Evolutionary conservation across 1,284 basidiomycete genomes (phyloP), one percentile per base, ranked within the genome.

Genomic region (Apiotrichum gamsii): DNA sequence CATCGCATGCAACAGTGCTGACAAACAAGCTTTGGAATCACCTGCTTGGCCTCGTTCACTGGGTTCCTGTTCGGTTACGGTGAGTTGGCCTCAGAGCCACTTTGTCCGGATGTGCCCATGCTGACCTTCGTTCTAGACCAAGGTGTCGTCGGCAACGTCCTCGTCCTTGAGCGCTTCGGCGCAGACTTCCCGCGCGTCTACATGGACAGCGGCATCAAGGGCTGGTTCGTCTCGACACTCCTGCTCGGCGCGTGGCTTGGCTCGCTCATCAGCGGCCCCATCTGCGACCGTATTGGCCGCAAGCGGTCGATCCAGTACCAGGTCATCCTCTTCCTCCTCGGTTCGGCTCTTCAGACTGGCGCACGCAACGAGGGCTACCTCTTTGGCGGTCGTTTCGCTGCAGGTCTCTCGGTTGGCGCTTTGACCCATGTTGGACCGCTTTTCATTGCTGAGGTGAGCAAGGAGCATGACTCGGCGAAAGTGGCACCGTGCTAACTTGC

Each of bases 291-390:
- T 10, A 39, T 58, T 19, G 59, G 56, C n/a, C 37, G 56, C 19
- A 24, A 39, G 40, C 14, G 54, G 32, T 32, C 47, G 16, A 58
- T 59, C 39, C 63, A 64, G 57, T 45, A 39, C 29, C 48, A 51
- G 16, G 45, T 52, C 34, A 38, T 72, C 39, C 44, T 72, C 38
- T 74, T 72, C 62, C 75, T 80, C 18, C 56, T 81, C 23, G 80
- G 80, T 4, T 79, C 80, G 10, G 72, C 72, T 2, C 54, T 73
- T 16, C 61, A 67, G 48, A 58, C 58, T 10, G 64, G 51, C 24
- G 62, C 79, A 0, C 66, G 69, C 43, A 78, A 75, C 53, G 74
- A 79, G 61, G 74, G 8, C 0, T 25, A 44, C 11, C 30, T 44
- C n/a, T 44, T 44, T 20, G 42, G 29, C 9, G 46, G 46, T 2